Percentiles rank a stretch among this genome's conserved stretches.
These are phyloP conservation scores for Leccinum longicurvipes DNA, from an alignment of 768 basidiomycete genomes.

Conservation along the genomic window DNA sequence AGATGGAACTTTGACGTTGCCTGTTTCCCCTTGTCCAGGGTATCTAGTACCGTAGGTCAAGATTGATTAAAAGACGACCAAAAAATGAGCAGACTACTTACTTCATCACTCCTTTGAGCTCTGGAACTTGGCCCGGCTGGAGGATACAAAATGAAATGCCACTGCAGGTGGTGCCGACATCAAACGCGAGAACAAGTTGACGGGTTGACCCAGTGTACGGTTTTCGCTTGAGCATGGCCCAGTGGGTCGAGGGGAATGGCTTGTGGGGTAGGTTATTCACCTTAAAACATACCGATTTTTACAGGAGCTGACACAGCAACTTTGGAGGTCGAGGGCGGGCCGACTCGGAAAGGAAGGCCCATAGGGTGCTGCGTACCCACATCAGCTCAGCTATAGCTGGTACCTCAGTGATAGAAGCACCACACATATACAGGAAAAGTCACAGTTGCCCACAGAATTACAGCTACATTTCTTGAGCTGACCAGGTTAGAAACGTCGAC, in stretches of 20 bases:
- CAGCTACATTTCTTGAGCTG: not conserved
- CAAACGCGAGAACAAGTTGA: conserved; percentile 36
- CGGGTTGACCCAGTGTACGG: conserved; percentile 32
- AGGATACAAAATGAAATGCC: not conserved
- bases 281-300: not conserved
- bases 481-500: not conserved
- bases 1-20: not conserved
- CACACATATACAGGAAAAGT: not conserved
- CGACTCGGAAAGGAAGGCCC: not conserved
- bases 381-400: not conserved
- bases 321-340: not conserved
- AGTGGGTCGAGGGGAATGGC: not conserved
- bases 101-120: not conserved
- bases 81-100: not conserved
- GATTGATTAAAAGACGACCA: not conserved
- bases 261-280: not conserved
- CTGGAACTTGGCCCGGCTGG: not conserved
- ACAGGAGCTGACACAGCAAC: not conserved
- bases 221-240: conserved; percentile 29
- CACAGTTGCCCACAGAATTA: not conserved
- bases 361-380: not conserved
- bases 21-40: not conserved
- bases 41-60: not conserved
- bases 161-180: conserved; percentile 9
- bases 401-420: not conserved